Base-by-base conservation (phyloP, 2,329 filamentous ascomycete genomes). In the Botrytis aclada region DNA sequence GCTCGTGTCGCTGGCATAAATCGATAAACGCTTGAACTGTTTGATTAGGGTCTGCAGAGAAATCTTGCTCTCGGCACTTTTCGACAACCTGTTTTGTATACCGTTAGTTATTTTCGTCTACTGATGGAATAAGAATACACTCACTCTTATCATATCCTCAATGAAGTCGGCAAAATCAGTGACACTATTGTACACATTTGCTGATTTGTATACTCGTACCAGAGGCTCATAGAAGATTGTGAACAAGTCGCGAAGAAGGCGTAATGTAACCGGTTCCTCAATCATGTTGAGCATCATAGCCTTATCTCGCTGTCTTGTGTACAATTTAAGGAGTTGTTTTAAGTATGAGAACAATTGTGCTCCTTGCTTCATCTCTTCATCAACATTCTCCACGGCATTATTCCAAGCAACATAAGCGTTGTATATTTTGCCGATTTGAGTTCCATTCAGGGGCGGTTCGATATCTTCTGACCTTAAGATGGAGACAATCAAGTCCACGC, bases 141-240 rank as follows among this genome's bases (percentile, higher is more conserved):
- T 76, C 76, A 95, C 94, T 79, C 89, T 88, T 77, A 98, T 97
- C 81, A 95, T 93, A 81, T 99, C 96, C 80, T 98, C 94, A 70
- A 96, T 89, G 79, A 99, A 99, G 56, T 90, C 86, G 0, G 95
- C 93, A 84, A 99, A 98, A 82, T 99, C 96, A 0, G 95, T 98
- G 74, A 99, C 95, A 80, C 93, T 97, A 85, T 90, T 96, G 86
- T 98, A 98, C 39, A 99, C 95, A 78, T 98, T 99, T 76, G 96
- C 96, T 32, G 95, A 97, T 84, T 98, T 99, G 86, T 99, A 99
- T 0, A 99, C 96, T 65, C 96, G 89, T 25, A 99, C 94, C 34
- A 99, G 89, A 0, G 96, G 96, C 81, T 99, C 96, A 83, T 99
- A 99, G 84, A 99, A 99, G 81, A 99, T 98, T 47, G 94, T 97